Evolutionary conservation across 257 asterid genomes (phyloP).

Genomic region (Fraxinus quadrangulata): DNA sequence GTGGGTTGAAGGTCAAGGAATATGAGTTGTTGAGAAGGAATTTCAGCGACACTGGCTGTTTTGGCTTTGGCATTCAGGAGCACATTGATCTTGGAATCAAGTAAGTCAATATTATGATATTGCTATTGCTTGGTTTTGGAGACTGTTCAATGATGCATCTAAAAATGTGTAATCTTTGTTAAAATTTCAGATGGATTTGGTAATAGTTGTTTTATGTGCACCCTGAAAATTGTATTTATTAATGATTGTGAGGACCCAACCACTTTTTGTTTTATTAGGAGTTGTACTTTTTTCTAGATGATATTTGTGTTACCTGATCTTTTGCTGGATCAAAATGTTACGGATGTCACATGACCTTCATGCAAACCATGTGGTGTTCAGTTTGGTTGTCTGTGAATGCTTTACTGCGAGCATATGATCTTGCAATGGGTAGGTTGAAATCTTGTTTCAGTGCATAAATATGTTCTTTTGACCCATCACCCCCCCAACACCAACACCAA

Average conservation of each 20-base stretch:
- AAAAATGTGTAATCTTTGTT: neutral
- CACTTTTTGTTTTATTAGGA: neutral
- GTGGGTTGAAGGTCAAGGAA: conserved; percentile 55
- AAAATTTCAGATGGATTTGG: neutral
- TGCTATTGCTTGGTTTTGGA: neutral
- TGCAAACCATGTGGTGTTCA: neutral
- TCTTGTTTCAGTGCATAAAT: neutral
- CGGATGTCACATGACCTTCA: neutral
- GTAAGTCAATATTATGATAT: conserved; percentile 17
- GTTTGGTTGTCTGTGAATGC: neutral
- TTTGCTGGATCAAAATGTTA: neutral
- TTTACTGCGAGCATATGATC: neutral
- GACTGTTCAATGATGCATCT: neutral
- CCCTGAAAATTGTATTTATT: neutral
- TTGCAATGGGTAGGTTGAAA: neutral
- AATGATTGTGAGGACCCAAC: neutral
- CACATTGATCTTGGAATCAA: conserved; percentile 54
- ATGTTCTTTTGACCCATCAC: neutral
- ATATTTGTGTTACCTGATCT: neutral
- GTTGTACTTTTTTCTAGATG: neutral
- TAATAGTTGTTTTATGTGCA: neutral
- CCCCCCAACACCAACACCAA: too few relatives aligned
- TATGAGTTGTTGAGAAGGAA: conserved; percentile 48
- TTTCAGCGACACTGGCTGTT: conserved; percentile 54
- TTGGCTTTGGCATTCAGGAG: conserved; percentile 56